Evolutionary conservation across 768 basidiomycete genomes (phyloP).

Genomic region (Xerocomus spinulosus): DNA sequence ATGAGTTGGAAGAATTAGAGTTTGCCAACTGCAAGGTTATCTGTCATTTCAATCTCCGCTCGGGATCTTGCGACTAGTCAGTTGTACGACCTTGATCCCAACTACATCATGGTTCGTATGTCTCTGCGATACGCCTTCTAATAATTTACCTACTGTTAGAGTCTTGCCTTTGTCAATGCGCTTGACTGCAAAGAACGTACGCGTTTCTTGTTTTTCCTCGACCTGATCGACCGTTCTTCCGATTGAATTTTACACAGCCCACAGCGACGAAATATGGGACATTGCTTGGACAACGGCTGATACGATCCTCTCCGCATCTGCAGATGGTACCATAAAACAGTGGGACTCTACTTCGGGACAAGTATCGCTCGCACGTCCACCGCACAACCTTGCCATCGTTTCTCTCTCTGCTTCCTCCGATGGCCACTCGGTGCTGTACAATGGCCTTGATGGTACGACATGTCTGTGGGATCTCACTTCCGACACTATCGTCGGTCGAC

Average conservation of each 20-base stretch:
- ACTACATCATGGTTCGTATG: constrained; percentile 27
- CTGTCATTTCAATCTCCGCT: constrained; percentile 48
- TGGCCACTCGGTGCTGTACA: constrained; percentile 66
- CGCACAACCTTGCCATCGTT: constrained; percentile 83
- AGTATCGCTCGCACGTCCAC: constrained; percentile 51
- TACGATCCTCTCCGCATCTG: constrained; percentile 63
- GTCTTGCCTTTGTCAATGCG: constrained; percentile 68
- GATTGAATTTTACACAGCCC: constrained; percentile 44
- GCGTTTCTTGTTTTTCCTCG: constrained; percentile 11
- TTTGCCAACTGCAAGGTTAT: constrained; percentile 36
- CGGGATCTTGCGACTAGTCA: constrained; percentile 40
- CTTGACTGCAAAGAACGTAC: constrained; percentile 77
- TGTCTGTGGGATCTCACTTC: constrained; percentile 65
- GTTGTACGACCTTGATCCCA: neutral
- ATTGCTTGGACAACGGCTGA: constrained; percentile 67
- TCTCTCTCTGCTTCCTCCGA: constrained; percentile 69
- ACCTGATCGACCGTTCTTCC: constrained; percentile 4
- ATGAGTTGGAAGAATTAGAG: constrained; percentile 64
- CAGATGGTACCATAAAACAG: constrained; percentile 72
- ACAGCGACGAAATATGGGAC: constrained; percentile 77
- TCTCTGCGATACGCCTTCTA: constrained; percentile 2
- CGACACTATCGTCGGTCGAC: constrained; percentile 56
- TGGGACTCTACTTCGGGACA: constrained; percentile 68
- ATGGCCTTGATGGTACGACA: constrained; percentile 82
- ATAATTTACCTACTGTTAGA: constrained; percentile 39